Evolutionary conservation across 192 early-diverging fungal species (phyloP), one percentile per base, ranked within the genome.

Genomic region (Backusella macrospora): DNA sequence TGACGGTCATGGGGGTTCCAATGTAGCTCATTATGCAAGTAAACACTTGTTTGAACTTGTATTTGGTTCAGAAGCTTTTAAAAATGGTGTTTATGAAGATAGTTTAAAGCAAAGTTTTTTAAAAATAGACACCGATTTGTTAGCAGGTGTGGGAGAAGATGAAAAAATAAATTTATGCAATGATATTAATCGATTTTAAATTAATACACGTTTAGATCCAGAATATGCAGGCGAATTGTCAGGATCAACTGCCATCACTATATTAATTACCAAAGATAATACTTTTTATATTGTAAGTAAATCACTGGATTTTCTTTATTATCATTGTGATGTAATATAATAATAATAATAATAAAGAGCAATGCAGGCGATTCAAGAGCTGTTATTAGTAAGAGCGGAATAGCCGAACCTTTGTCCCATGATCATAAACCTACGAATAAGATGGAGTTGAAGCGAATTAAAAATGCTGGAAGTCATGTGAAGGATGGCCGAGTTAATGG

Each of bases 401-500:
- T 76, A 7, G 92, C 92, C 3, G 76, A 85, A 4, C 78, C 91
- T 15, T 82, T 99, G 76, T 95, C 94, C 39, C 83, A 86, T 70
- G 97, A 99, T 80, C 97, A 99, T 79, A 99, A 99, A 83, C 97
- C 97, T 39, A 86, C 84, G 10, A 94, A 95, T 80, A 89, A 86
- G 82, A 85, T 75, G 16, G 97, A 99, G 83, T 84, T 86, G 16
- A 76, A 86, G 62, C 90, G 97, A 73, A 99, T 99, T 78, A 83
- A 81, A 38, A 87, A 85, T 4, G 97, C 93, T 45, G 97, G 96
- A 65, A 95, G 97, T 21, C 97, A 96, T 86, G 96, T 99, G 26
- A 96, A 99, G 77, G 95, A 92, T 87, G 95, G 94, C 1, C 91
- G 97, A 62, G 97, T 99, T 59, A 99, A 99, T 82, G 97, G 96